Conservation (phyloP, 495 filamentous ascomycete species). For the Chaetomium fimeti region DNA sequence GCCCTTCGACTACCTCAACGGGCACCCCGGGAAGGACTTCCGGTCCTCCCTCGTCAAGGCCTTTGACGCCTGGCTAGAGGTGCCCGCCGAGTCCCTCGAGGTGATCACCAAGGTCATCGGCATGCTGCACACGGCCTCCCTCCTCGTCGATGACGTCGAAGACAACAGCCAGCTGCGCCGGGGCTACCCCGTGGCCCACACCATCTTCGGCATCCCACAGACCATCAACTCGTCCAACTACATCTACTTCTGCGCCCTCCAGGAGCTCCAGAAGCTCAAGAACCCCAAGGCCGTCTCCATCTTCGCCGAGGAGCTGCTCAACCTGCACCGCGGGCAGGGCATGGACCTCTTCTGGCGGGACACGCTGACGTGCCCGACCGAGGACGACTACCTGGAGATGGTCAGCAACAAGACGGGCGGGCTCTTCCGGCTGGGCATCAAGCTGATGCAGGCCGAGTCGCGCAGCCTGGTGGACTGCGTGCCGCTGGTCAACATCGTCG, state of each 20-base stretch:
- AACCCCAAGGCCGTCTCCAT: slow-evolving; percentile 72
- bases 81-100: slow-evolving; percentile 71
- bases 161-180: slow-evolving; percentile 80
- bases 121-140: slow-evolving; percentile 91
- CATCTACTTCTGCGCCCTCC: slow-evolving; percentile 87
- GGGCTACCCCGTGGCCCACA: slow-evolving; percentile 88
- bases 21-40: slow-evolving; percentile 89
- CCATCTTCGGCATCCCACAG: slow-evolving; percentile 91
- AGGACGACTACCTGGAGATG: slow-evolving; percentile 99
- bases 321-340: slow-evolving; percentile 93
- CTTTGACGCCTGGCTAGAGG: slow-evolving; percentile 87
- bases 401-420: slow-evolving; percentile 97
- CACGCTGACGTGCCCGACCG: slow-evolving; percentile 85
- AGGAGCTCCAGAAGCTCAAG: slow-evolving; percentile 72
- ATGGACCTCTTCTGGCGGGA: slow-evolving; percentile 99
- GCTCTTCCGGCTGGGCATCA: slow-evolving; percentile 88
- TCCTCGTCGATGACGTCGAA: slow-evolving; percentile 92
- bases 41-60: slow-evolving; percentile 80
- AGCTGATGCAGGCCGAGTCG: slow-evolving; percentile 94
- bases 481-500: slow-evolving; percentile 83
- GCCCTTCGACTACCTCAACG: slow-evolving; percentile 83
- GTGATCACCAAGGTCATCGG: slow-evolving; percentile 85
- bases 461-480: slow-evolving; percentile 66
- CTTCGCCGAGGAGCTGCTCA: slow-evolving; percentile 84
- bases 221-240: slow-evolving; percentile 98